Evolutionary conservation across 345 rosid species (phyloP), one percentile per base, ranked within the genome.

Genomic region (Sonneratia caseolaris): DNA sequence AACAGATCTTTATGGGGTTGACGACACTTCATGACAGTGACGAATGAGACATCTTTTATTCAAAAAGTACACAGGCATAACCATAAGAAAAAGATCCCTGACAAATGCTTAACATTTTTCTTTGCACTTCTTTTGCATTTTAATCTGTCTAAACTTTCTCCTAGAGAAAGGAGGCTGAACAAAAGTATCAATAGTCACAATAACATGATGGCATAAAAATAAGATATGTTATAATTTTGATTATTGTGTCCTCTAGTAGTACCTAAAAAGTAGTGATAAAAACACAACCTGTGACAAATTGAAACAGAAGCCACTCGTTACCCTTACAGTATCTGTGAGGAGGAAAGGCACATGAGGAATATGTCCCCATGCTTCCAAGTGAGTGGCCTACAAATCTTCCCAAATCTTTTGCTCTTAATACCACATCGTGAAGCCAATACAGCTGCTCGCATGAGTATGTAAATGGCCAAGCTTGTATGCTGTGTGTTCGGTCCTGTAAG

Each of bases 281-380:
- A n/a, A 3, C 66, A 62, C 6, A 27, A 14, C 3, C 15, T 24
- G 64, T 15, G 22, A 59, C 10, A 62, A 27, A 12, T 5, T 27
- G 66, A 62, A 62, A 62, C 6, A 62, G 37, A 22, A 35, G 32
- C 19, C 13, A 42, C 12, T 68, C 24, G 21, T 68, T 48, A 32
- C 75, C 79, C 93, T 65, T 86, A 91, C 98, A 94, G 78, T 82
- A 91, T 90, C 86, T 94, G 96, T 0, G 93, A 91, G 11, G 97
- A 94, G 14, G 98, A 89, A 71, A 91, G 95, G 78, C 97, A 94
- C 98, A 91, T 94, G 61, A 94, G 95, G 76, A 94, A 90, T 59
- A 90, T 74, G 78, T 94, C 98, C 2, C 97, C 96, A 57, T 94
- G 97, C 89, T 88, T 91, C 98, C 98, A 94, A 51, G 98, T 88